Evolutionary conservation across 768 basidiomycete species (phyloP).

Genomic region (Leccinum aurantiacum): DNA sequence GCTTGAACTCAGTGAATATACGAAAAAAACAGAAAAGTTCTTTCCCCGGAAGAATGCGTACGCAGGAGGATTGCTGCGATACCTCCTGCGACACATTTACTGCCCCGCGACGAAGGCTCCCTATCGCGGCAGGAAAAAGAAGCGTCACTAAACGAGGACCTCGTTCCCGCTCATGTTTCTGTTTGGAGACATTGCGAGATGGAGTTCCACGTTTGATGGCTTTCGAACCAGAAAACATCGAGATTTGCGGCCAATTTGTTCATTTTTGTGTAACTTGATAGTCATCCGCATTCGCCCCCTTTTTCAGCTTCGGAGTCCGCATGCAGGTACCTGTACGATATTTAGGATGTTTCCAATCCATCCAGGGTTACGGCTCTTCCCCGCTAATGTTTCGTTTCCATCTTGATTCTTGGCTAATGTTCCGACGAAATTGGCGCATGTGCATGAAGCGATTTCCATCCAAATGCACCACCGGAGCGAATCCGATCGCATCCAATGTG

Average conservation of each 20-base stretch:
- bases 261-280: not conserved
- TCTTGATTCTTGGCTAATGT: not conserved
- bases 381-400: not conserved
- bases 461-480: not conserved
- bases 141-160: slow-evolving; percentile 16
- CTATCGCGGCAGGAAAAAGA: not conserved
- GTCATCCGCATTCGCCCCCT: not conserved
- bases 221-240: not conserved
- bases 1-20: slow-evolving; percentile 12
- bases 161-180: slow-evolving; percentile 4
- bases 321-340: not conserved
- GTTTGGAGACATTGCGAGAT: not conserved
- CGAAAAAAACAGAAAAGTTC: slow-evolving; percentile 2
- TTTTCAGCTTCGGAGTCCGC: not conserved
- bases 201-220: too few relatives aligned
- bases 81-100: slow-evolving; percentile 18
- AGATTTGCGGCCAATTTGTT: not conserved
- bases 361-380: not conserved
- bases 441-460: too few relatives aligned
- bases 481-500: not conserved
- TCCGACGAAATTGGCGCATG: not conserved
- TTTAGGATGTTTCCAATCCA: not conserved
- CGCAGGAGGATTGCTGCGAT: slow-evolving; percentile 17
- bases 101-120: not conserved
- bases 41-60: slow-evolving; percentile 15